Conservation (phyloP, 768 basidiomycete genomes). For the Pluteus cervinus region DNA sequence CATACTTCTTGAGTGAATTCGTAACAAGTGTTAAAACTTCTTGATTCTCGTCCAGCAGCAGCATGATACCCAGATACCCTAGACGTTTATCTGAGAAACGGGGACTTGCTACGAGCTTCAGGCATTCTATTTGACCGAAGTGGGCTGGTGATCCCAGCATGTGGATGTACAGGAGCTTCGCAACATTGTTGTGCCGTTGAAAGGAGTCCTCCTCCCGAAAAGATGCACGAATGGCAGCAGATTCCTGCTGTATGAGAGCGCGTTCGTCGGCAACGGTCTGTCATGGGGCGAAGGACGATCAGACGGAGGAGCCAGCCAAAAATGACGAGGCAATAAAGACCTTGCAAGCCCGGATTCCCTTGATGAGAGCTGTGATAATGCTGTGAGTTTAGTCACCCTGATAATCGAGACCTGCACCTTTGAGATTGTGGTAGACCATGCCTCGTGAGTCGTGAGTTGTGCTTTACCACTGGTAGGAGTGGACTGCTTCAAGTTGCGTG, state of each 20-base stretch:
- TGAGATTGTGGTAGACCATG: constrained; percentile 88
- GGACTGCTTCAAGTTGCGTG: too few relatives aligned
- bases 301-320: too few relatives aligned
- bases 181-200: constrained; percentile 94
- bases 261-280: constrained; percentile 99
- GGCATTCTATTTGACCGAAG: constrained; percentile 97
- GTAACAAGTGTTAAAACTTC: constrained; percentile 97
- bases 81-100: constrained; percentile 94
- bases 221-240: constrained; percentile 92
- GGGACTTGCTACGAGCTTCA: constrained; percentile 91
- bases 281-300: constrained; percentile 15
- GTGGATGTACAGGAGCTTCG: constrained; percentile 96
- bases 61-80: constrained; percentile 97
- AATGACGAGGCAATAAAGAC: constrained; percentile 28
- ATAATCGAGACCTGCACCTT: constrained; percentile 42
- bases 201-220: constrained; percentile 97
- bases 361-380: constrained; percentile 81
- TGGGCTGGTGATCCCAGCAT: constrained; percentile 99
- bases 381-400: neutral
- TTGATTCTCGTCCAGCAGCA: constrained; percentile 94
- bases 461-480: too few relatives aligned
- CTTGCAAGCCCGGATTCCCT: constrained; percentile 97
- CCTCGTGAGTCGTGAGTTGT: too few relatives aligned
- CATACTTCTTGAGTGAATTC: constrained; percentile 96
- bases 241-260: constrained; percentile 93